Percentiles rank a stretch among this genome's conserved stretches.
Evolutionary conservation across 2,329 filamentous ascomycete species (phyloP).

Genomic region (Phaeosphaeria sp.): DNA sequence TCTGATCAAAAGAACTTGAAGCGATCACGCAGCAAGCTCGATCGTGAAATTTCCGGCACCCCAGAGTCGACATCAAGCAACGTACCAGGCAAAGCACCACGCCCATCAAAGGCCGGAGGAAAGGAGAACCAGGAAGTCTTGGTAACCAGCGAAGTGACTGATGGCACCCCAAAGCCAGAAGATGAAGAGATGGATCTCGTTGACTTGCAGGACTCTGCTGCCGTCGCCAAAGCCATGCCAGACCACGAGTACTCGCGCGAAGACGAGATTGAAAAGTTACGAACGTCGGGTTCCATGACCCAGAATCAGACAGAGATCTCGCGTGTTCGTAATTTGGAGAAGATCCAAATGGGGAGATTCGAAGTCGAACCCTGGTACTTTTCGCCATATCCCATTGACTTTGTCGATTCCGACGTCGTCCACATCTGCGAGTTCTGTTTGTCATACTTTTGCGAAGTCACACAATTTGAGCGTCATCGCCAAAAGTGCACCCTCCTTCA

Average conservation of each 20-base stretch:
- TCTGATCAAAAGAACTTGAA: slow-evolving; percentile 56
- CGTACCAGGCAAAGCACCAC: slow-evolving; percentile 52
- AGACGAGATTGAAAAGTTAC: slow-evolving; percentile 94
- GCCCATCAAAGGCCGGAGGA: slow-evolving; percentile 63
- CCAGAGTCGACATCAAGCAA: slow-evolving; percentile 59
- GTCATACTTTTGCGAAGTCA: slow-evolving; percentile 83
- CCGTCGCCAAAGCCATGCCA: slow-evolving; percentile 59
- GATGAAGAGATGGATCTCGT: slow-evolving; percentile 60
- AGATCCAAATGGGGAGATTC: slow-evolving; percentile 89
- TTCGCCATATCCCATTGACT: slow-evolving; percentile 90
- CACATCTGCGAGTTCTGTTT: slow-evolving; percentile 98
- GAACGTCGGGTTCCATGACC: slow-evolving; percentile 96
- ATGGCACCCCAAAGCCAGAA: slow-evolving; percentile 58
- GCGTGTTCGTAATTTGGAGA: slow-evolving; percentile 91
- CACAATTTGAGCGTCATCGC: slow-evolving; percentile 84
- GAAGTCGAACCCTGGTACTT: slow-evolving; percentile 99
- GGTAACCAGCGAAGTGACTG: slow-evolving; percentile 55
- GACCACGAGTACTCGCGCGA: slow-evolving; percentile 72
- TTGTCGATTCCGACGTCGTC: slow-evolving; percentile 86
- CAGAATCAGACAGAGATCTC: slow-evolving; percentile 98
- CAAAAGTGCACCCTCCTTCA: slow-evolving; percentile 89
- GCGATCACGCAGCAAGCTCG: slow-evolving; percentile 53
- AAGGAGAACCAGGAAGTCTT: slow-evolving; percentile 64
- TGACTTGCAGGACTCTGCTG: slow-evolving; percentile 59
- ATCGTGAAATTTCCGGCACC: slow-evolving; percentile 64